phyloP scores from a whole-genome alignment of 495 filamentous ascomycete genomes.

The Xylaria longipes region DNA sequence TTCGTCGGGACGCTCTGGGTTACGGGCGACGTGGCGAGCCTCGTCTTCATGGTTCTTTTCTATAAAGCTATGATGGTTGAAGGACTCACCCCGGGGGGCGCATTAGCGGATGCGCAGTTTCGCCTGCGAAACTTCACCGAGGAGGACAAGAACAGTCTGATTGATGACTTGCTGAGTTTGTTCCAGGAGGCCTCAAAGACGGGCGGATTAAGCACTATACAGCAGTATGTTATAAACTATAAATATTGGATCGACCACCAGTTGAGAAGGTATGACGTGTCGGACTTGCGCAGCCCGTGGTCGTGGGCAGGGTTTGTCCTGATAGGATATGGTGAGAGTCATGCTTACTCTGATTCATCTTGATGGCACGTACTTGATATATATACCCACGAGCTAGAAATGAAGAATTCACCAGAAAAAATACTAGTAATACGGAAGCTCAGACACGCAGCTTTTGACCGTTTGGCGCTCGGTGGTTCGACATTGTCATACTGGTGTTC shows the following conservation, averaged over 20 bases:
- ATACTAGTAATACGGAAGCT: neutral
- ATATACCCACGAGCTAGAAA: neutral
- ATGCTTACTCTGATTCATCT: neutral
- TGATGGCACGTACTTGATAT: neutral
- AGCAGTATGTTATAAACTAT: conserved; percentile 20
- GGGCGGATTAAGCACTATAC: neutral
- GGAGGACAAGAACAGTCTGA: neutral
- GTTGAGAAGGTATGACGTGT: conserved; percentile 18
- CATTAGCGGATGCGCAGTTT: conserved; percentile 13
- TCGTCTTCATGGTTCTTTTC: conserved; percentile 22
- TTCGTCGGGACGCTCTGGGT: conserved; percentile 24
- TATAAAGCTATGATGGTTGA: conserved; percentile 18
- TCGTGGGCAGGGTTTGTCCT: conserved; percentile 21
- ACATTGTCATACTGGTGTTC: neutral
- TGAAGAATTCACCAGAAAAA: neutral
- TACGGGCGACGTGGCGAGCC: conserved; percentile 16
- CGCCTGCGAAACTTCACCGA: conserved; percentile 20
- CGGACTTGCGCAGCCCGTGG: conserved; percentile 13
- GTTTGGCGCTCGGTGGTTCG: neutral
- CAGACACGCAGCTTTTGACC: neutral
- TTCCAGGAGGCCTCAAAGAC: conserved; percentile 4
- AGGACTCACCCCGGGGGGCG: conserved; percentile 13
- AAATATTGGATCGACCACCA: conserved; percentile 20
- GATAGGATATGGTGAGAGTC: conserved; percentile 19
- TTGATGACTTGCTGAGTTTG: conserved; percentile 3